phyloP scores from a whole-genome alignment of 331 rosid species.

The Prunus yedoensis region DNA sequence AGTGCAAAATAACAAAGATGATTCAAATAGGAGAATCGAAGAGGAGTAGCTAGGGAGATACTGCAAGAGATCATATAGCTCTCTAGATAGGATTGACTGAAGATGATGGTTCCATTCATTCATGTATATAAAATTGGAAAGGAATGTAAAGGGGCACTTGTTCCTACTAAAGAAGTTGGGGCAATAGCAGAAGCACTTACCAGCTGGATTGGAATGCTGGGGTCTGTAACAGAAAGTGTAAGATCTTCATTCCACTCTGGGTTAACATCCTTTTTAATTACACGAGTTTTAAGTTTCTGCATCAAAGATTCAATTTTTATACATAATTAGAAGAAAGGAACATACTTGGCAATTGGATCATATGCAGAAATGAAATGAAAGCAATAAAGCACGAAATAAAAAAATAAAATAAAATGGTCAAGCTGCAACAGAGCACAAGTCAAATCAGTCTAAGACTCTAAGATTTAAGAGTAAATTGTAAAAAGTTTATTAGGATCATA shows the following conservation, averaged over 20 bases:
- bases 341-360: background rate
- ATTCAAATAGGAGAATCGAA: no score
- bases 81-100: no score
- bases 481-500: background rate
- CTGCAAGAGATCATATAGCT: no score
- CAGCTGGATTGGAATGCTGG: constrained; percentile 45
- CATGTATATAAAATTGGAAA: no score
- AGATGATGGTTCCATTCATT: no score
- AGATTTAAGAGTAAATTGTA: background rate
- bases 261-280: constrained; percentile 74
- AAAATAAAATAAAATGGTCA: background rate
- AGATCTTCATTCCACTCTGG: constrained; percentile 97
- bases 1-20: background rate
- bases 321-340: background rate
- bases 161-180: no score
- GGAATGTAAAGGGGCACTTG: no score
- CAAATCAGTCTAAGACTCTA: background rate
- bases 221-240: constrained; percentile 67
- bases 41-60: no score
- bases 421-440: background rate
- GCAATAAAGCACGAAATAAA: no score
- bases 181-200: constrained; percentile 29
- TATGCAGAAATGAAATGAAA: background rate
- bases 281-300: constrained; percentile 86
- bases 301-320: background rate